Evolutionary conservation across 1,284 basidiomycete species (phyloP), one percentile per base, ranked within the genome.

Genomic region (Amylostereum areolatum): DNA sequence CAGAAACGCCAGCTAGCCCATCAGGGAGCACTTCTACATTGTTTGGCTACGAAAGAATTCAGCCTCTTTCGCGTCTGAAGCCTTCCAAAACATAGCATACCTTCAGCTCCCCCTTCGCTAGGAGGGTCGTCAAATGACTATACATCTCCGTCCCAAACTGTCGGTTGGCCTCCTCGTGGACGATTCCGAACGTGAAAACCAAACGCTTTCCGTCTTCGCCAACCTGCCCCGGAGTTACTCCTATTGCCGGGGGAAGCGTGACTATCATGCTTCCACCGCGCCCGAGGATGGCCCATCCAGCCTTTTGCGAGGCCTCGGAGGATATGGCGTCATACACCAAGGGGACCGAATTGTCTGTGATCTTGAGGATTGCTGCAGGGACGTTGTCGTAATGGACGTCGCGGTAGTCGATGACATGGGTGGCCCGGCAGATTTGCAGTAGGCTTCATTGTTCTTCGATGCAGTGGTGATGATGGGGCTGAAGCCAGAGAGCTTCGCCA

Each of bases 351-450:
- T 24, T 24, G 25, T 43, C 28, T 10, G 27, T 6, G 27, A 43
- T 28, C 24, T 24, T n/a, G 7, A 5, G 12, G 41, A 43, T n/a
- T 4, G 41, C 41, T 28, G 25, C 41, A 25, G 41, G 41, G 4
- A 43, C 8, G 4, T 43, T 11, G 25, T 12, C 41, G n/a, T 47
- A 35, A 27, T 49, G 34, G 24, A 54, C 37, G 12, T 50, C 52
- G 4, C 49, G 42, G 47, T 64, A 62, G 44, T 65, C 62, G 53
- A 70, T 56, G 39, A 64, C 56, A 31, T 66, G 66, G 3, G 65
- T 65, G 2, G 67, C 71, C 70, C 69, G 42, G 65, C 56, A 1
- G 59, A 54, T 48, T 62, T 63, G 52, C 68, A 55, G 32, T 59
- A 57, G 4, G 48, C 60, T 18, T 54, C 55, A 56, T 69, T 65